Base-by-base conservation (phyloP, 225 moss, liverwort and hornwort genomes). In the Bryoerythrophyllum caledonicum region DNA sequence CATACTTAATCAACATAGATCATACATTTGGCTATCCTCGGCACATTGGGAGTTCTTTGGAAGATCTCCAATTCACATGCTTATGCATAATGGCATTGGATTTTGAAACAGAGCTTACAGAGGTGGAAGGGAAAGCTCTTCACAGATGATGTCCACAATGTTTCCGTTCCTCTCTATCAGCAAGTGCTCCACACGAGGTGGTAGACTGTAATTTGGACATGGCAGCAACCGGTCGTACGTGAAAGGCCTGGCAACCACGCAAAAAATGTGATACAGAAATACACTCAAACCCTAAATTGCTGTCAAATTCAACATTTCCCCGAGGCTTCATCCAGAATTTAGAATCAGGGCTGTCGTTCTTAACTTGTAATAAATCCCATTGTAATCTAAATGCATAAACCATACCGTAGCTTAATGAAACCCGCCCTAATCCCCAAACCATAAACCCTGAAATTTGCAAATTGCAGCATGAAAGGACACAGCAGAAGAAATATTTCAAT, bases 101-200 rank as follows among this genome's bases (percentile, higher is more conserved):
- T 52, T 40, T 58, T 38, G 28, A 16, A 43, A 60, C 48, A 74
- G 62, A 74, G 82, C 94, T 93, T 88, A 97, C 99, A 85, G 57
- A 79, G 81, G 87, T 60, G 99, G 99, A 59, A 99, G 99, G 19
- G 71, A 72, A 55, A 99, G 93, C 14, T 88, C 82, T 68, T 91
- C 86, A 82, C 86, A 86, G 59, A 99, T 76, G 56, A 95, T 78
- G 78, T 95, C 91, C 9, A 93, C 84, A 61, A 95, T 86, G 52
- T 95, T 99, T 60, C 99, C 99, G 69, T 80, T 65, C 83, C 84
- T 77, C 86, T 91, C 89, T 37, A 99, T 82, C 55, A 99, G 83
- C 79, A 95, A 74, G 70, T 99, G 99, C 86, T 93, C 95, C 37
- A 99, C 90, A 38, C 95, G 90, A 63, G 99, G 86, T 52, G 93